Evolutionary conservation across 179 eudicot species (phyloP), one percentile per base, ranked within the genome.

Genomic region (Beta lomatogona): DNA sequence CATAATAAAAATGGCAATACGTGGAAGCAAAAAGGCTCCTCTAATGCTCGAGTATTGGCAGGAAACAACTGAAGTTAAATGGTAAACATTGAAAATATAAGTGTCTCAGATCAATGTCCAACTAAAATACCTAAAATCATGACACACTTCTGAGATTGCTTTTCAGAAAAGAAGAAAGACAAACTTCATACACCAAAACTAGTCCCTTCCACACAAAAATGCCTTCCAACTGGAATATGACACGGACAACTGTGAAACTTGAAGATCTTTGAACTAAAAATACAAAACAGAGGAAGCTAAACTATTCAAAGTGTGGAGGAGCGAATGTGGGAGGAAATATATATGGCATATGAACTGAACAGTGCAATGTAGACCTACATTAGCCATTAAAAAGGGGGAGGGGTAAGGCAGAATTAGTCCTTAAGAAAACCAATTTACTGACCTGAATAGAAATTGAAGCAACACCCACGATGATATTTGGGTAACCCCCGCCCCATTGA

Each of bases 361-460:
- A 28, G 1, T 28, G 1, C 31, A 28, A 48, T 4, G 61, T 4
- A 45, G 45, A 31, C 46, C 71, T 16, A 65, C 3, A 69, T 58
- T 1, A 45, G 18, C 13, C 28, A 70, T 3, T 3, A 36, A 57
- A 31, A 45, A 21, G n/a, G 63, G 44, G 60, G 15, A 69, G 41
- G 60, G 44, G 19, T 25, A 14, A 70, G 50, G 16, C 31, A 25
- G 28, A 76, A 21, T 12, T 16, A 71, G 9, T 41, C 36, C 14
- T 60, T 58, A 16, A 28, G 50, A 45, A 53, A 60, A 22, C 71
- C 70, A 58, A 79, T 80, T 58, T 65, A 73, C 86, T 75, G n/a
- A 95, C 99, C 97, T 95, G 99, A 85, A 95, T 92, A 68, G 99
- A 98, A 75, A 95, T 85, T 48, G 93, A 92, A 76, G 99, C 99